Conservation (phyloP, 108 stramenopile genomes). For the Cyclostephanos tholiformis region DNA sequence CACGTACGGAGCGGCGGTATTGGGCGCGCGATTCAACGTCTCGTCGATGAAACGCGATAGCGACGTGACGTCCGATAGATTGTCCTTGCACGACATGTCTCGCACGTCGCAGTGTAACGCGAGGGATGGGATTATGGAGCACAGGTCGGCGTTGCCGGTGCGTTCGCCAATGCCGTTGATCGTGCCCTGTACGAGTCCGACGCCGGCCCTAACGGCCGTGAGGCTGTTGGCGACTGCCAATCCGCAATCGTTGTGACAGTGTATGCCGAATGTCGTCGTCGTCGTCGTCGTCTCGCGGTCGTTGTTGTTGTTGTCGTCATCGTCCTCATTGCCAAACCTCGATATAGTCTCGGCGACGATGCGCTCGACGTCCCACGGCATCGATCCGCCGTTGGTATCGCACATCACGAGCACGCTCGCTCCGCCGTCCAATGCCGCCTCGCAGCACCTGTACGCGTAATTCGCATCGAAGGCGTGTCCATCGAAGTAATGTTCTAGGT, state of each 20-base stretch:
- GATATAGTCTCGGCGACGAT: conserved; percentile 54
- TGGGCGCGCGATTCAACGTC: conserved; percentile 79
- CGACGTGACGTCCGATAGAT: conserved; percentile 72
- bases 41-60: conserved; percentile 91
- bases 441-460: conserved; percentile 74
- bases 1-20: conserved; percentile 76
- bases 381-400: conserved; percentile 94
- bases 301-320: conserved; percentile 30
- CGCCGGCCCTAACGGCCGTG: conserved; percentile 75
- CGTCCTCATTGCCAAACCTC: too few species aligned
- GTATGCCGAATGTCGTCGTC: conserved; percentile 78
- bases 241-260: conserved; percentile 94
- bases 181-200: conserved; percentile 90
- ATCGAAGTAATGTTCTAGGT: conserved; percentile 94
- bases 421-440: conserved; percentile 83
- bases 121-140: conserved; percentile 82
- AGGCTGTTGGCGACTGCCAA: conserved; percentile 93
- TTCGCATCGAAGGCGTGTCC: conserved; percentile 80
- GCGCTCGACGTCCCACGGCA: conserved; percentile 88
- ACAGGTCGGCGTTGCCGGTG: conserved; percentile 94
- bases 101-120: conserved; percentile 71
- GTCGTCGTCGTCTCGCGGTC: too few species aligned
- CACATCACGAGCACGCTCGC: conserved; percentile 89
- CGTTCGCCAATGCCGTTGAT: conserved; percentile 93
- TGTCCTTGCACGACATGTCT: conserved; percentile 60